Evolutionary conservation across 352 stramenopile genomes (phyloP).

Genomic region (Phytophthora uliginosa): DNA sequence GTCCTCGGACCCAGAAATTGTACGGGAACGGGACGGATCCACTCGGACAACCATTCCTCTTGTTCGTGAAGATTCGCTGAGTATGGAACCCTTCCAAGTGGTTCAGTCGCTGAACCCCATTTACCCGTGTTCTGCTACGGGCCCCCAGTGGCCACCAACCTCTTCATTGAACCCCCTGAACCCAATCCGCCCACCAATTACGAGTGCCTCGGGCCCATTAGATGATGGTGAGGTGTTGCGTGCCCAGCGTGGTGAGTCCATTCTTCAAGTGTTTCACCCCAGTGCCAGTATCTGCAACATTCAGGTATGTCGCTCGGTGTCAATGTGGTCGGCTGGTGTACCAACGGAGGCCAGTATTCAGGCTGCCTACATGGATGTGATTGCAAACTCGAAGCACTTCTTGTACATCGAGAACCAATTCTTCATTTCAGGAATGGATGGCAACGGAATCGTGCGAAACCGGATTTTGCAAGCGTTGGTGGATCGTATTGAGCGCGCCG

Average conservation of each 20-base stretch:
- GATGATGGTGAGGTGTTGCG: constrained; percentile 64
- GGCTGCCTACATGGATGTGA: constrained; percentile 86
- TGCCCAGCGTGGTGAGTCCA: constrained; percentile 70
- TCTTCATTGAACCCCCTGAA: constrained; percentile 45
- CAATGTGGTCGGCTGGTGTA: constrained; percentile 89
- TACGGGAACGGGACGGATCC: constrained; percentile 44
- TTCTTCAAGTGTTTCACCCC: constrained; percentile 76
- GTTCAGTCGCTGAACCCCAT: constrained; percentile 49
- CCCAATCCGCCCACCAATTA: constrained; percentile 32
- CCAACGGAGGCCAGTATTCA: constrained; percentile 88
- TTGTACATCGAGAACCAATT: constrained; percentile 97
- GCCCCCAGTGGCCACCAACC: constrained; percentile 36
- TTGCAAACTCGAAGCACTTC: constrained; percentile 83
- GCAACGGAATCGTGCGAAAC: constrained; percentile 83
- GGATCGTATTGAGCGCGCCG: constrained; percentile 82
- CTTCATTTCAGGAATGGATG: constrained; percentile 89
- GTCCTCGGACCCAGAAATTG: constrained; percentile 58
- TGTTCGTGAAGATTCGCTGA: constrained; percentile 66
- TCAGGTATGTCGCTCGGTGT: constrained; percentile 88
- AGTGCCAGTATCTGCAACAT: constrained; percentile 82
- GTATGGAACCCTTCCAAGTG: constrained; percentile 67
- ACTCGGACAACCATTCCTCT: constrained; percentile 58
- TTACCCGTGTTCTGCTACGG: constrained; percentile 45
- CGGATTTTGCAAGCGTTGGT: constrained; percentile 87
- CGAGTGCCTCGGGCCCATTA: constrained; percentile 30